Conservation (phyloP, 768 basidiomycete species). For the Suillus americanus region DNA sequence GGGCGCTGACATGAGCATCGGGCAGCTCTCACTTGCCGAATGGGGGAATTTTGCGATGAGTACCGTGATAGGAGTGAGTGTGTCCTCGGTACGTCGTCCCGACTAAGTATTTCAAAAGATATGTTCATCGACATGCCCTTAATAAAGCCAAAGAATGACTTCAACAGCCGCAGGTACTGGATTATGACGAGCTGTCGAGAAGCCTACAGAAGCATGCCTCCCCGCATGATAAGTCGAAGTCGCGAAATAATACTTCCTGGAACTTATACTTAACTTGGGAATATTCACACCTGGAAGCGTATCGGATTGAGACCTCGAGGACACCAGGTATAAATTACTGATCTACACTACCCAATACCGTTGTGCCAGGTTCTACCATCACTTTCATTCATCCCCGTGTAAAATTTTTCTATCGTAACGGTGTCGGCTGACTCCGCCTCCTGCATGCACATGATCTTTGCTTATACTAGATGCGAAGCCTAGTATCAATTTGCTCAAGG, state of each 20-base stretch:
- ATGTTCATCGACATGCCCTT: not conserved
- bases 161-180: constrained; percentile 88
- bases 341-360: not conserved
- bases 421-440: not conserved
- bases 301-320: not conserved
- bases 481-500: not conserved
- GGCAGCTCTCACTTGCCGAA: constrained; percentile 49
- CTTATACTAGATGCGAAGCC: not conserved
- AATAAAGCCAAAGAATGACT: constrained; percentile 50
- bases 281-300: constrained; percentile 35
- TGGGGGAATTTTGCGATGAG: constrained; percentile 35
- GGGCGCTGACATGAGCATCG: constrained; percentile 51
- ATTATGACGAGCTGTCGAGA: constrained; percentile 59
- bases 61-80: not conserved
- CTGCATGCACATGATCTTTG: not conserved
- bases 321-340: not conserved
- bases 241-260: constrained; percentile 73
- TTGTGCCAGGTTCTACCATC: not conserved
- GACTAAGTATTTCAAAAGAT: not conserved
- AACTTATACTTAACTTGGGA: constrained; percentile 44
- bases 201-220: constrained; percentile 72
- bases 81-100: constrained; percentile 20
- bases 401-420: not conserved
- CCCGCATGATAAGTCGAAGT: constrained; percentile 72
- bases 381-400: not conserved